A percentile compares a stretch with the other conserved stretches of the same genome.
These are phyloP conservation scores for Euphorbia lathyris DNA, from an alignment of 345 rosid genomes.

Conservation along the genomic window DNA sequence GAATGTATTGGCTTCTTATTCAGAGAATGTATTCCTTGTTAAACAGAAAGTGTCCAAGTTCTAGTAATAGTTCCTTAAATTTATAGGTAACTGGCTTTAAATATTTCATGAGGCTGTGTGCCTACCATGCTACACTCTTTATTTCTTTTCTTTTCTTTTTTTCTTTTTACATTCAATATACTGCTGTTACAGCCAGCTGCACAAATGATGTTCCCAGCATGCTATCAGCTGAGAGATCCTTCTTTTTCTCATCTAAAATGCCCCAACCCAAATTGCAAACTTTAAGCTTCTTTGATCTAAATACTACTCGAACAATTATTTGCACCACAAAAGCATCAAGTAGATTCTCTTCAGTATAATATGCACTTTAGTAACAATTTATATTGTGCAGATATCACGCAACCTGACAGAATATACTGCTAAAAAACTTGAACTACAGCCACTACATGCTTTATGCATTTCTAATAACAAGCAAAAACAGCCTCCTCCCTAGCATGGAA, in stretches of 20 bases:
- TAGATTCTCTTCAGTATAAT: neutral
- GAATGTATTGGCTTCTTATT: neutral
- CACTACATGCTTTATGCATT: neutral
- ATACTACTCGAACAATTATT: neutral
- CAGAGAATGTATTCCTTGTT: neutral
- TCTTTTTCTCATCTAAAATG: neutral
- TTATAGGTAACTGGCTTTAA: no score
- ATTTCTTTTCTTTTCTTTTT: no score
- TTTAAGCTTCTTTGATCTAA: neutral
- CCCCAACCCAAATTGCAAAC: neutral
- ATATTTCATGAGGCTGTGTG: no score
- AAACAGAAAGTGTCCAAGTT: neutral
- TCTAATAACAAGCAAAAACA: neutral
- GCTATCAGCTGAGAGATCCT: neutral
- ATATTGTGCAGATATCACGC: neutral
- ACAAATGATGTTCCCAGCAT: neutral
- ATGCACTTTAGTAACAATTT: neutral
- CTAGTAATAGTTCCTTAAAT: neutral
- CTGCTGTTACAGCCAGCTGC: neutral
- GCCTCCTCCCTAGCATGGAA: neutral
- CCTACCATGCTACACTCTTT: neutral
- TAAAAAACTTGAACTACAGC: neutral
- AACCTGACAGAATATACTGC: neutral
- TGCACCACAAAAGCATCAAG: neutral
- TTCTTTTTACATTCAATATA: neutral